A percentile compares a stretch with the other conserved stretches of the same genome.
phyloP scores from a whole-genome alignment of 2,329 filamentous ascomycete genomes.

The Talaromyces sp. region DNA sequence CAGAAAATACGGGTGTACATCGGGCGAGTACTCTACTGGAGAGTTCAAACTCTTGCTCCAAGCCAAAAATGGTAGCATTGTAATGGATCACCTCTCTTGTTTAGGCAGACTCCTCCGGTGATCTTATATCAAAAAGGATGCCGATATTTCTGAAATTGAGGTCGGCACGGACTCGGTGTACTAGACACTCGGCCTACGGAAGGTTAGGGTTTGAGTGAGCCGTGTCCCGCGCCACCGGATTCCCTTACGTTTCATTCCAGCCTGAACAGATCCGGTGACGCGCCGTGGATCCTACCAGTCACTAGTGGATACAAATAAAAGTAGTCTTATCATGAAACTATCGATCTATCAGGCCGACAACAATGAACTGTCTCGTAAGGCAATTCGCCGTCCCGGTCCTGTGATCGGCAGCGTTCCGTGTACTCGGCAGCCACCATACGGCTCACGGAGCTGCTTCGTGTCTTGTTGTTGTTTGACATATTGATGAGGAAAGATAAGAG shows the following conservation, averaged over 20 bases:
- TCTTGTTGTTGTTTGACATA: not conserved
- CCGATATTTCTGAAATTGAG: not conserved
- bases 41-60: not conserved
- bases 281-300: not conserved
- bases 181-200: not conserved
- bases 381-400: conserved; percentile 13
- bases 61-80: not conserved
- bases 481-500: not conserved
- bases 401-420: conserved; percentile 12
- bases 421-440: not conserved
- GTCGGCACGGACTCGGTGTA: not conserved
- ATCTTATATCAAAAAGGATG: not conserved
- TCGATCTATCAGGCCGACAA: not conserved
- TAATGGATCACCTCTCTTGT: not conserved
- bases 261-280: not conserved
- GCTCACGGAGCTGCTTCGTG: not conserved
- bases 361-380: not conserved
- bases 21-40: not conserved
- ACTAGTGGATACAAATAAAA: not conserved
- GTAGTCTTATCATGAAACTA: not conserved
- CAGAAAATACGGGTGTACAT: not conserved
- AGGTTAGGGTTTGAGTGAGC: not conserved
- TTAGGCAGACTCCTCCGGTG: not conserved
- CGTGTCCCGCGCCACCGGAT: not conserved
- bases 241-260: not conserved